Evolutionary conservation across 805 yeast species (phyloP), one percentile per base, ranked within the genome.

Genomic region (Saccharomycopsis oosterbeekiorum): DNA sequence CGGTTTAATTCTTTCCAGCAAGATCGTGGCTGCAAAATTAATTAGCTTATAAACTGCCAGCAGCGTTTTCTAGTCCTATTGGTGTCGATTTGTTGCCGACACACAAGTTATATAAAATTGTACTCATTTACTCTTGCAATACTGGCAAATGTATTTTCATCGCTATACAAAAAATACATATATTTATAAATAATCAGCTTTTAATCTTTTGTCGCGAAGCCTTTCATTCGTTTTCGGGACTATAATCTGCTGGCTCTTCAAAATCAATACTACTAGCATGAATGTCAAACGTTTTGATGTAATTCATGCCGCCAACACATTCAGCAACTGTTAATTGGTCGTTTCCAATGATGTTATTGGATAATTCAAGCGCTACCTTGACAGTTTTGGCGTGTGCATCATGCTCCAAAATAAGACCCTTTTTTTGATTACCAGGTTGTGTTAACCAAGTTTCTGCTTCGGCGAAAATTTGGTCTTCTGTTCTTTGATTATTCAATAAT

Each of bases 401-500:
- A 70, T 93, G 98, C 68, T 92, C 97, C 60, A 93, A 79, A 40
- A 93, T 84, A 55, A 93, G 70, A 0, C 97, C 98, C 24, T 70
- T 71, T 2, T 65, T 57, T 55, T 71, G 71, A 10, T 40, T 19
- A 11, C 53, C 56, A 12, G 40, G 34, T 11, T 51, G 56, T 14
- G n/a, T 29, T 2, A 56, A 73, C 87, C 93, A 90, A 8, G 68
- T 67, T 2, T 68, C 69, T 1, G 88, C 84, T 43, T 86, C 90
- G 2, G 70, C 69, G 53, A 79, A 74, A 43, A 92, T 83, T 51
- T 80, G 80, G 1, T 70, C 69, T 60, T 81, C 83, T 0, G 83
- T 77, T 65, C 80, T 79, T 21, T 80, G 77, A 24, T 76, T 76
- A 1, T 78, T 76, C 43, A 81, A 76, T 69, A 91, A 73, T 70